Evolutionary conservation across 1,139 yeast species (phyloP), one percentile per base, ranked within the genome.

Genomic region (Pichia sp.): DNA sequence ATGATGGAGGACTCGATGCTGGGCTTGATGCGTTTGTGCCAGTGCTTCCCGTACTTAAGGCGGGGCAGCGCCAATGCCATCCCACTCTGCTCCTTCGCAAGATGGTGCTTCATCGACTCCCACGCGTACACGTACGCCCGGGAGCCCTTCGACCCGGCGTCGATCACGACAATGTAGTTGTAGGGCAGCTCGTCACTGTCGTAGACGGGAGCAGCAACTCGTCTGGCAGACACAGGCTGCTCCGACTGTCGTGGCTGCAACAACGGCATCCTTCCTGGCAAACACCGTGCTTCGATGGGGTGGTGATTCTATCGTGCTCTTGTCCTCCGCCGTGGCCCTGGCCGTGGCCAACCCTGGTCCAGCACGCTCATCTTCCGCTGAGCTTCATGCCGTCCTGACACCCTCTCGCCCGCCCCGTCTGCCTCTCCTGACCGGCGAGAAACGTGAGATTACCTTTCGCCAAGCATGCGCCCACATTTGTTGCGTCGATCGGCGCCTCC

Each of bases 101-200:
- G 62, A 29, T 64, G 50, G 43, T 65, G 61, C 38, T 63, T 61
- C 8, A 30, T 24, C 2, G 0, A 81, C 79, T 58, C 83, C 81
- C 42, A 81, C 72, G 87, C 90, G 87, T 89, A 89, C 2, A 89
- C 78, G 64, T 79, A 86, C 0, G 87, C 87, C 16, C 96, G 72
- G 0, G 95, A 84, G 0, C 96, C 96, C 49, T 83, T 83, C 1
- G 95, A 86, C 0, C 96, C 96, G 0, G 95, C 87, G 66, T 89
- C 96, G 24, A 89, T 82, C 10, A 89, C 77, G 2, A 89, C 80
- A 2, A 87, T 80, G 67, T 85, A 87, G 64, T 84, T 84, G 59
- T 78, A 81, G 0, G 87, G 86, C 1, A 76, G 67, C 0, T 78
- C 79, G 3, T 74, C 67, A 7, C 67, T 63, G 47, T 76, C 74